A percentile compares a stretch with the other conserved stretches of the same genome.
Evolutionary conservation across 139 green algal species (phyloP).

Genomic region (Auxenochlorella pyrenoidosa): DNA sequence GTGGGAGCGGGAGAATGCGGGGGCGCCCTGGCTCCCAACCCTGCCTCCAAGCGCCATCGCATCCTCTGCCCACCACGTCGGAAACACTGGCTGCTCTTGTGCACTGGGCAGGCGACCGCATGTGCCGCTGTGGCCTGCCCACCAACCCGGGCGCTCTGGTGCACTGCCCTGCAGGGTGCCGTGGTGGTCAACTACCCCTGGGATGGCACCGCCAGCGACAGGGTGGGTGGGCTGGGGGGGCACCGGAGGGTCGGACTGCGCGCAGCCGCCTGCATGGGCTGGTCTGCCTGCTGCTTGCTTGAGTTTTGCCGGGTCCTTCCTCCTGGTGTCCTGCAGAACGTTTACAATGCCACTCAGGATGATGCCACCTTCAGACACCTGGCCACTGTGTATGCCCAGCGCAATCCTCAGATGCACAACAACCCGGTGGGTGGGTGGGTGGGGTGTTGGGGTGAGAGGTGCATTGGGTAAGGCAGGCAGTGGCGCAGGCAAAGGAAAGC

Average conservation of each 20-base stretch:
- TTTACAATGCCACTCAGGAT: constrained; percentile 73
- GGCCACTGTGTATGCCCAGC: constrained; percentile 74
- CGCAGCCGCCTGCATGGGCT: too few species aligned
- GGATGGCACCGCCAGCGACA: constrained; percentile 72
- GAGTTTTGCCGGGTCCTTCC: too few species aligned
- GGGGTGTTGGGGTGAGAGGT: neutral
- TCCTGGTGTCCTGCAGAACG: neutral
- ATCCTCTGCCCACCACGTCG: neutral
- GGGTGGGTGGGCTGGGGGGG: neutral
- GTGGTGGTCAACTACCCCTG: constrained; percentile 80
- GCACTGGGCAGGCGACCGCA: too few species aligned
- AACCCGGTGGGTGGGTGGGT: neutral
- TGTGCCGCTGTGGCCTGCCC: too few species aligned
- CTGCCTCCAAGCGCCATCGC: neutral
- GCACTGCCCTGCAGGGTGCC: neutral
- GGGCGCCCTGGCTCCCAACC: neutral
- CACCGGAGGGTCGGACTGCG: too few species aligned
- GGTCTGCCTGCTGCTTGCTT: too few species aligned
- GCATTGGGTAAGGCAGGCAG: neutral
- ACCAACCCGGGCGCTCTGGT: neutral
- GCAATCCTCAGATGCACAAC: neutral
- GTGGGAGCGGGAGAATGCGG: neutral
- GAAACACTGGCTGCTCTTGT: too few species aligned
- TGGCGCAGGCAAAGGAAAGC: neutral
- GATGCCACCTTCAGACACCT: constrained; percentile 79